A percentile compares a stretch with the other conserved stretches of the same genome.
phyloP scores from a whole-genome alignment of 1,284 basidiomycete species.

The Jaminaea rosea region DNA sequence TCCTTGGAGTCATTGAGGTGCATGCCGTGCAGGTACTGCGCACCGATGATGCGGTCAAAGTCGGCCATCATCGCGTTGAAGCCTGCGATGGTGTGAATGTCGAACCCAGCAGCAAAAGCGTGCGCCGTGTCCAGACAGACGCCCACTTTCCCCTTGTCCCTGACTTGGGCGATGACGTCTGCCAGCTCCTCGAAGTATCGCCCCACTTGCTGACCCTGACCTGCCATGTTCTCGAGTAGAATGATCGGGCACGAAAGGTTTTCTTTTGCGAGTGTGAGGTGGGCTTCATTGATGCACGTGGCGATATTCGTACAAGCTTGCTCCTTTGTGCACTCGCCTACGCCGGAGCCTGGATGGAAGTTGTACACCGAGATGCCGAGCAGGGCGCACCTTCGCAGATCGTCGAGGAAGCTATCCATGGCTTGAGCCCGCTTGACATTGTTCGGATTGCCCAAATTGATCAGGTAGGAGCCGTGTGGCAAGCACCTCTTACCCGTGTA shows the following conservation, averaged over 20 bases:
- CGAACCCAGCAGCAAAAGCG: conserved; percentile 72
- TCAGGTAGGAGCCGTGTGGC: conserved; percentile 50
- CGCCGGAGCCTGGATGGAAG: conserved; percentile 60
- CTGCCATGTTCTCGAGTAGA: conserved; percentile 76
- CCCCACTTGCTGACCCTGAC: conserved; percentile 68
- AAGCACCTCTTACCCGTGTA: neutral
- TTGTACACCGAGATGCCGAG: conserved; percentile 70
- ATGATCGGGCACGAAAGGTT: conserved; percentile 52
- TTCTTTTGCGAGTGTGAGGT: conserved; percentile 55
- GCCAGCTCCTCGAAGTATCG: conserved; percentile 62
- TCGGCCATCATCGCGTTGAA: conserved; percentile 50
- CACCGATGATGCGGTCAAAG: conserved; percentile 63
- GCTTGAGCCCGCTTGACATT: conserved; percentile 68
- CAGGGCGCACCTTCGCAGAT: conserved; percentile 68
- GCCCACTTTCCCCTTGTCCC: conserved; percentile 66
- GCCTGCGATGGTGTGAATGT: conserved; percentile 57
- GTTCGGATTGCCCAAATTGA: conserved; percentile 75
- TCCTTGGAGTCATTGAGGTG: conserved; percentile 77
- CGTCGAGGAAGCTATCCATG: conserved; percentile 72
- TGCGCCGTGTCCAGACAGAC: conserved; percentile 86
- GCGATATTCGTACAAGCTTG: conserved; percentile 63
- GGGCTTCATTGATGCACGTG: conserved; percentile 65
- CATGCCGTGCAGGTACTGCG: conserved; percentile 62
- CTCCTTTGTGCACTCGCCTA: conserved; percentile 59
- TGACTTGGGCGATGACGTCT: conserved; percentile 60